Percentiles rank a stretch among this genome's conserved stretches.
These are phyloP conservation scores for Marasmius fiardii DNA, from an alignment of 1,284 basidiomycete genomes.

Conservation along the genomic window DNA sequence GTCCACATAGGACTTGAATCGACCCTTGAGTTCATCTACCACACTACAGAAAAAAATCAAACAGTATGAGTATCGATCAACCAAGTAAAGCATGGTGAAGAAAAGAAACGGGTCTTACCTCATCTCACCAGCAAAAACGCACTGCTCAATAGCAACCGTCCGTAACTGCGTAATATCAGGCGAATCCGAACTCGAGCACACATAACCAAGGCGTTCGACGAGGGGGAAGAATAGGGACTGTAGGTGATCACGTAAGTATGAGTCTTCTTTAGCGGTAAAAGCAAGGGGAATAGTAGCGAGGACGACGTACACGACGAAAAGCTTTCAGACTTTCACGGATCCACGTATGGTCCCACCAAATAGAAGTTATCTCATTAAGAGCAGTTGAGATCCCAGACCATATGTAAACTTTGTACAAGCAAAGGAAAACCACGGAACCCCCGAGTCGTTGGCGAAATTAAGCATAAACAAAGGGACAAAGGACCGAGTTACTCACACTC, in stretches of 20 bases:
- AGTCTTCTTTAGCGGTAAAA: too few species aligned
- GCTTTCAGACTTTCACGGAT: slow-evolving; percentile 60
- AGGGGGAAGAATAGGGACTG: slow-evolving; percentile 78
- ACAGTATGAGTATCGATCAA: not conserved
- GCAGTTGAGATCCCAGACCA: slow-evolving; percentile 65
- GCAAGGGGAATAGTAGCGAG: too few species aligned
- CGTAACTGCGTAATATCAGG: slow-evolving; percentile 77
- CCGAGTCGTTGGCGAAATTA: too few species aligned
- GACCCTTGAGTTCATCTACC: slow-evolving; percentile 67
- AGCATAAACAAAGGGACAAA: not conserved
- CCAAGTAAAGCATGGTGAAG: too few species aligned
- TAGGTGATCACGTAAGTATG: not conserved
- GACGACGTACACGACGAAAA: slow-evolving; percentile 55
- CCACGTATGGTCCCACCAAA: slow-evolving; percentile 84
- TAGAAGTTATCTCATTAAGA: slow-evolving; percentile 53
- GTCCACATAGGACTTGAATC: slow-evolving; percentile 74
- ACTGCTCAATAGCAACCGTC: slow-evolving; percentile 70
- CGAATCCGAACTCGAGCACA: slow-evolving; percentile 68
- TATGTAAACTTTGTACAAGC: slow-evolving; percentile 52
- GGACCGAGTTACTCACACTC: slow-evolving; percentile 56
- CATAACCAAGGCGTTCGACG: slow-evolving; percentile 79
- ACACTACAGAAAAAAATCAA: slow-evolving; percentile 52
- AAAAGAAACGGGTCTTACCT: slow-evolving; percentile 40
- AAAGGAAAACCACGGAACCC: slow-evolving; percentile 2
- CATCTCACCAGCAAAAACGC: slow-evolving; percentile 62